phyloP scores from a whole-genome alignment of 495 filamentous ascomycete genomes.

The Aspergillus olivimuriae region DNA sequence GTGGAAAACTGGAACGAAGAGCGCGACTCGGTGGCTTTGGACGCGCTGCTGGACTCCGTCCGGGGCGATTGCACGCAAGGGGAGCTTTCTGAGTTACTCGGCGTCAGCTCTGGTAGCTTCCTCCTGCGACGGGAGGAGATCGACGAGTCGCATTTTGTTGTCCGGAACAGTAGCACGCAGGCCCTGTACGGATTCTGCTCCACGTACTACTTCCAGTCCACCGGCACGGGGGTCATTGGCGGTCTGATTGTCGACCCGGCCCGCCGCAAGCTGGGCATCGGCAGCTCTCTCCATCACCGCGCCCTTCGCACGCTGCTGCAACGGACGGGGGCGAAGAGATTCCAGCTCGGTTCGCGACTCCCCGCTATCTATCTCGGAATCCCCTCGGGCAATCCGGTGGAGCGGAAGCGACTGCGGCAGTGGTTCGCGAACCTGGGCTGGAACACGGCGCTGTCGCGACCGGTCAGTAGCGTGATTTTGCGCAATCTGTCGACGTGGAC shows the following conservation, averaged over 20 bases:
- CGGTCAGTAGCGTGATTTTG: conserved; percentile 60
- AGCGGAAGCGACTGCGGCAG: conserved; percentile 53
- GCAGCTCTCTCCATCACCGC: conserved; percentile 74
- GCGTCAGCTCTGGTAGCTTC: conserved; percentile 70
- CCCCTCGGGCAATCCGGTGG: conserved; percentile 53
- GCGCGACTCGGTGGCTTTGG: conserved; percentile 62
- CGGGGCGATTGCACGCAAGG: conserved; percentile 50
- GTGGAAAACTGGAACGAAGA: conserved; percentile 78
- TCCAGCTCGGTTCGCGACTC: conserved; percentile 73
- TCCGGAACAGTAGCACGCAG: conserved; percentile 83
- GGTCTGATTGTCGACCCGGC: conserved; percentile 78
- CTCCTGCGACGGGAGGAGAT: conserved; percentile 59
- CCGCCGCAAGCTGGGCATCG: conserved; percentile 78
- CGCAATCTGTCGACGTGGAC: conserved; percentile 65
- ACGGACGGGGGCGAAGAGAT: conserved; percentile 60
- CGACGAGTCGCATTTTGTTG: conserved; percentile 79
- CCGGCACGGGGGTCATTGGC: conserved; percentile 68
- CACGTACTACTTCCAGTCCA: conserved; percentile 69
- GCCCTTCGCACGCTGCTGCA: conserved; percentile 67
- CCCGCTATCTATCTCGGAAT: conserved; percentile 78
- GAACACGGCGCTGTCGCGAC: conserved; percentile 56
- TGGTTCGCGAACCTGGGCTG: conserved; percentile 66
- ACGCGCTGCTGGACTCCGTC: conserved; percentile 58
- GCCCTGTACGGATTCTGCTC: conserved; percentile 84
- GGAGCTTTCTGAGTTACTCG: conserved; percentile 53